Base-by-base conservation (phyloP, 179 eudicot genomes). In the Camellia oleifera region DNA sequence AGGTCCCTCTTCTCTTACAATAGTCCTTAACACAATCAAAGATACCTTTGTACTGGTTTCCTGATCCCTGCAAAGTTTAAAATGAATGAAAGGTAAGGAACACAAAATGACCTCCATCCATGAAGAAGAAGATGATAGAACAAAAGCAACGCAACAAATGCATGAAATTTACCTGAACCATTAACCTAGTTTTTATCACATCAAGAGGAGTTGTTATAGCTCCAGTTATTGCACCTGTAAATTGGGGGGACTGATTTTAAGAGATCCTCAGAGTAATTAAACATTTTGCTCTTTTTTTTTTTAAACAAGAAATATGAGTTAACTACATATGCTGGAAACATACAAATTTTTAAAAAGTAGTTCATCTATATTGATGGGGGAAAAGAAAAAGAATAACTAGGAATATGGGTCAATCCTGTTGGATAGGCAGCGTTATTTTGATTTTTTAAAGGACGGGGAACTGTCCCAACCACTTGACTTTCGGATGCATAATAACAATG, bases 161-260 rank as follows among this genome's bases (percentile, higher is more conserved):
- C 69, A 75, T 53, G 1, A 20, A 54, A 73, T 53, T 76, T 81
- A 95, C 98, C 95, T 93, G 99, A 80, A 91, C 83, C 99, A 95
- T 95, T 81, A 95, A 86, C 77, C 99, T 91, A 72, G 99, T 95
- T 84, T 95, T 95, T 74, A 95, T 91, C 77, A 95, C 99, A 87
- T 95, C 99, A 67, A 93, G 88, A 62, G 98, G 99, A 57, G 99
- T 95, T 6, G 99, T 95, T 64, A 90, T 72, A 56, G 95, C 99
- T 82, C 99, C 99, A 54, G 99, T 93, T 71, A 95, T 84, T 62
- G 93, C 98, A 78, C 99, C 99, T 89, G 84, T 56, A 77, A 74
- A 71, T 15, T 65, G 64, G 67, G 8, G 74, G 13, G 32, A 69
- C 54, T 73, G 52, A 46, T 26, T 10, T 46, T 58, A 75, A 54